phyloP scores from a whole-genome alignment of 2,329 filamentous ascomycete genomes.

The Curvularia sp. region DNA sequence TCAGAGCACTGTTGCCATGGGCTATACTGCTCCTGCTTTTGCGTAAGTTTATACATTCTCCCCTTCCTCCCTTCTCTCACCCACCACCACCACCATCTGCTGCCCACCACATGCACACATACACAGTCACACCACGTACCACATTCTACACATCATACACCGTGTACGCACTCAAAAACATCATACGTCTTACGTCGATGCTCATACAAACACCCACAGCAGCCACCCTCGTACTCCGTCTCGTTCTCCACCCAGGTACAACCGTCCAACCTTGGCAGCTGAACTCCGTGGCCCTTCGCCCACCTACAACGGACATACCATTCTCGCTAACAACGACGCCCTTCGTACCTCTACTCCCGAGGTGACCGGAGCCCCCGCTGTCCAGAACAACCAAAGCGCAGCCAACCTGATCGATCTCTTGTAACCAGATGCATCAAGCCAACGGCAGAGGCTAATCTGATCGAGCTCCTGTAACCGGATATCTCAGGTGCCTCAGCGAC shows the following conservation, averaged over 20 bases:
- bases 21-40: not conserved
- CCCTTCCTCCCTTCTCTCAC: not conserved
- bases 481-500: too few species aligned
- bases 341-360: not conserved
- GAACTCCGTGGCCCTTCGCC: conserved; percentile 14
- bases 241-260: conserved; percentile 3
- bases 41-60: not conserved
- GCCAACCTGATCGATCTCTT: conserved; percentile 4
- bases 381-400: conserved; percentile 3
- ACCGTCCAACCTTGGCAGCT: conserved; percentile 8
- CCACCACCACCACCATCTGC: too few species aligned
- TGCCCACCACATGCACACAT: too few species aligned
- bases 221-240: not conserved
- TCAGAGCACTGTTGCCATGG: not conserved
- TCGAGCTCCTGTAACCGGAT: not conserved
- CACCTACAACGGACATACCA: conserved; percentile 19
- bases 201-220: not conserved
- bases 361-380: not conserved
- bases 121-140: too few species aligned
- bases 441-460: not conserved
- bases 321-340: conserved; percentile 19
- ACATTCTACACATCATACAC: not conserved
- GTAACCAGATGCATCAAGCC: not conserved
- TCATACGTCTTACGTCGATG: not conserved
- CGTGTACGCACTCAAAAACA: too few species aligned